A percentile compares a stretch with the other conserved stretches of the same genome.
phyloP scores from a whole-genome alignment of 768 basidiomycete genomes.

The Austroboletus eburneus region DNA sequence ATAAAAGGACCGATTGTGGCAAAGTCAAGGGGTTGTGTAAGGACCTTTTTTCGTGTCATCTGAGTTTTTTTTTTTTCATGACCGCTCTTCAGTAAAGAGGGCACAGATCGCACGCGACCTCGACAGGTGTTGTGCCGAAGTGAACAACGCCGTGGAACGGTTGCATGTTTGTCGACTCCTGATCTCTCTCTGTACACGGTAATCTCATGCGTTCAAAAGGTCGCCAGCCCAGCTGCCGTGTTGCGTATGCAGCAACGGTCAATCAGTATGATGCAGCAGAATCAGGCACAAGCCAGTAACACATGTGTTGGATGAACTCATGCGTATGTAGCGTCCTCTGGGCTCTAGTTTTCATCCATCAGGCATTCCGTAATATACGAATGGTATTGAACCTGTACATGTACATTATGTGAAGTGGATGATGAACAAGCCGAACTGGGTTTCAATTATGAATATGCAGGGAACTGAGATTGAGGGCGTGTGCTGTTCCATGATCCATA shows the following conservation, averaged over 20 bases:
- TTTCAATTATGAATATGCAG: not conserved
- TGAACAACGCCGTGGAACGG: slow-evolving; percentile 38
- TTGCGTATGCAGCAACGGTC: slow-evolving; percentile 29
- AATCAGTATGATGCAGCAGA: slow-evolving; percentile 20
- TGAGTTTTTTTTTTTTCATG: slow-evolving; percentile 11
- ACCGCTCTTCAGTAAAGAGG: slow-evolving; percentile 32
- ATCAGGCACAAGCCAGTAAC: slow-evolving; percentile 38
- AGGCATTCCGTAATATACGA: not conserved
- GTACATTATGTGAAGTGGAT: slow-evolving; percentile 4
- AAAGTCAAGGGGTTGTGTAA: slow-evolving; percentile 38
- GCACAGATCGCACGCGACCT: slow-evolving; percentile 45
- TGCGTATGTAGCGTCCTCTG: slow-evolving; percentile 38
- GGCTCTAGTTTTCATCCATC: not conserved
- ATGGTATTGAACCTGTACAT: not conserved
- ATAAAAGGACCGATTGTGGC: slow-evolving; percentile 38
- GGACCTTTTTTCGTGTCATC: slow-evolving; percentile 7
- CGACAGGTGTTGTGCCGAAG: slow-evolving; percentile 39
- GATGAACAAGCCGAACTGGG: not conserved
- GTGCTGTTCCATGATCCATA: slow-evolving; percentile 7
- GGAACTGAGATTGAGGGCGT: not conserved
- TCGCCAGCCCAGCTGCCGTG: slow-evolving; percentile 19
- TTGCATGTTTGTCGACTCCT: slow-evolving; percentile 36
- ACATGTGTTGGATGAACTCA: slow-evolving; percentile 42
- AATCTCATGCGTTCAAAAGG: slow-evolving; percentile 11
- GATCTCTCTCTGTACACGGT: not conserved